Evolutionary conservation across 169 alveolate genomes (phyloP).

Genomic region (Ichthyophthirius multifiliis): DNA sequence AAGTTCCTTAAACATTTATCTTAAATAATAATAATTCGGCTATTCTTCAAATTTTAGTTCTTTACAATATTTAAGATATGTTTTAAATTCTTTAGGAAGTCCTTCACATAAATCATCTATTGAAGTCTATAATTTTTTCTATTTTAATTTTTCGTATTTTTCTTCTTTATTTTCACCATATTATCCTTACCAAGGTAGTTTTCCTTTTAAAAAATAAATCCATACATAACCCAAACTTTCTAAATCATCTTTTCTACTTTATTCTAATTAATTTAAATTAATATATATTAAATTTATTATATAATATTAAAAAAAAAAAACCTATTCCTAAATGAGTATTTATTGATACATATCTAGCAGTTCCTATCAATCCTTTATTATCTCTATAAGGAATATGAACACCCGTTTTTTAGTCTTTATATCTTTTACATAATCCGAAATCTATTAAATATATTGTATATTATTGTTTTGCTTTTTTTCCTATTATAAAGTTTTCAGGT

Average conservation of each 20-base stretch:
- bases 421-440: slow-evolving; percentile 66
- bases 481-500: slow-evolving; percentile 66
- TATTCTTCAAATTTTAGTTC: slow-evolving; percentile 67
- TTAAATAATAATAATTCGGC: slow-evolving; percentile 66
- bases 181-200: slow-evolving; percentile 79
- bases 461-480: slow-evolving; percentile 33
- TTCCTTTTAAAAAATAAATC: slow-evolving; percentile 65
- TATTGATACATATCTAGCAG: slow-evolving; percentile 75
- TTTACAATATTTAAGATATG: slow-evolving; percentile 44
- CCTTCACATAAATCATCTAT: slow-evolving; percentile 61
- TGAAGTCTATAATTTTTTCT: slow-evolving; percentile 54
- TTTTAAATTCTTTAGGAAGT: slow-evolving; percentile 58
- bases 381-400: slow-evolving; percentile 71
- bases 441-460: slow-evolving; percentile 58
- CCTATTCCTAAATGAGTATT: slow-evolving; percentile 79
- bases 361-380: slow-evolving; percentile 70
- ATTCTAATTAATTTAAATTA: not conserved
- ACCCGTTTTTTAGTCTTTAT: slow-evolving; percentile 54
- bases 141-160: slow-evolving; percentile 61
- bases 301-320: not conserved
- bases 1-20: slow-evolving; percentile 63
- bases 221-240: slow-evolving; percentile 67
- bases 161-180: slow-evolving; percentile 64
- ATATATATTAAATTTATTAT: not conserved
- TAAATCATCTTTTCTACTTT: slow-evolving; percentile 82